phyloP scores from a whole-genome alignment of 768 basidiomycete genomes.

The Austroboletus eburneus region DNA sequence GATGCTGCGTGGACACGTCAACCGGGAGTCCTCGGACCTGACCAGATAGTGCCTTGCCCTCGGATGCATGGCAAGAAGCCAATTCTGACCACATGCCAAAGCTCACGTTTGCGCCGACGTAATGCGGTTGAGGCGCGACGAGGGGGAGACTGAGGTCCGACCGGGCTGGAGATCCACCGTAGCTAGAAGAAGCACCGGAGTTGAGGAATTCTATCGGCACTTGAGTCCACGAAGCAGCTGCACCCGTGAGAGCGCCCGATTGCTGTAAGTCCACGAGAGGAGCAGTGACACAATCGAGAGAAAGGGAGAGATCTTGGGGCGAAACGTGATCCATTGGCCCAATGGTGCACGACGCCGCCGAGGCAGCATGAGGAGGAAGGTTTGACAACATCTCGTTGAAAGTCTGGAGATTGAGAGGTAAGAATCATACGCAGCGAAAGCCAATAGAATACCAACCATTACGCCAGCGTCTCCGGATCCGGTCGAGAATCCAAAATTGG shows the following conservation, averaged over 20 bases:
- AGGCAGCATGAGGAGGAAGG: constrained; percentile 19
- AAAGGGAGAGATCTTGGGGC: constrained; percentile 13
- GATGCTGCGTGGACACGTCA: constrained; percentile 2
- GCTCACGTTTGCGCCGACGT: neutral
- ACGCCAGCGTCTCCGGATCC: constrained; percentile 7
- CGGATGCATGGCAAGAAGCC: neutral
- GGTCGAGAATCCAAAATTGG: constrained; percentile 24
- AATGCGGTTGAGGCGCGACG: constrained; percentile 27
- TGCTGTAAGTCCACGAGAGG: constrained; percentile 11
- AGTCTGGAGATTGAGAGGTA: constrained; percentile 6
- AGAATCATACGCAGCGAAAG: neutral
- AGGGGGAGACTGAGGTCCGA: constrained; percentile 28
- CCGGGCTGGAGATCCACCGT: constrained; percentile 39
- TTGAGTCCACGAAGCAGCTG: constrained; percentile 8
- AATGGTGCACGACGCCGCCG: constrained; percentile 13
- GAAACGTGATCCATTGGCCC: constrained; percentile 29
- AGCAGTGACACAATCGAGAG: constrained; percentile 3
- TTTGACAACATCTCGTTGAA: constrained; percentile 24
- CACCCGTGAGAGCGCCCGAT: constrained; percentile 3
- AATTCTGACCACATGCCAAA: constrained; percentile 20
- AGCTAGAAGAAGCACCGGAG: constrained; percentile 39
- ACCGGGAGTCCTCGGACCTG: constrained; percentile 1
- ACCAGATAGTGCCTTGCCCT: neutral
- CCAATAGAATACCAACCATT: constrained; percentile 10
- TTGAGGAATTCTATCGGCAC: constrained; percentile 14